Evolutionary conservation across 2,329 filamentous ascomycete genomes (phyloP).

Genomic region (Ascochyta pisi): DNA sequence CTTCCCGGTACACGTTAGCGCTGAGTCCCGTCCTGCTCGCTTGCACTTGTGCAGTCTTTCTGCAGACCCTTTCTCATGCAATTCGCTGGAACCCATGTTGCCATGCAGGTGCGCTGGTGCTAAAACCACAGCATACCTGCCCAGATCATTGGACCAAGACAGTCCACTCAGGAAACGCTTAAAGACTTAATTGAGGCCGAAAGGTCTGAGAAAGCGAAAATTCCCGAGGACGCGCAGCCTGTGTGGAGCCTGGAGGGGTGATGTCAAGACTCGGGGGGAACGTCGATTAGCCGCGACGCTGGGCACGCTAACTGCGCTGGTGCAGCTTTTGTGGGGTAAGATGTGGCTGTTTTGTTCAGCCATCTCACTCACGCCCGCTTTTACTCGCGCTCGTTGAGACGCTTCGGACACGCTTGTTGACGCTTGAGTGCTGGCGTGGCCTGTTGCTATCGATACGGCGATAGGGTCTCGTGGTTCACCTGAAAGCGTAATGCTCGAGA

Average conservation of each 20-base stretch:
- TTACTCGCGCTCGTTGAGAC: slow-evolving; percentile 17
- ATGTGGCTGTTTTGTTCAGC: slow-evolving; percentile 12
- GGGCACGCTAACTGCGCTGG: slow-evolving; percentile 6
- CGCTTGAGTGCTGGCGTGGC: slow-evolving; percentile 14
- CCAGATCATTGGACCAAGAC: slow-evolving; percentile 7
- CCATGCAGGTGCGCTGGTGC: slow-evolving; percentile 2
- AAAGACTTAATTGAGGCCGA: slow-evolving; percentile 1
- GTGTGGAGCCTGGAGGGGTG: slow-evolving; percentile 11
- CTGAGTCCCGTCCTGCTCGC: slow-evolving; percentile 9
- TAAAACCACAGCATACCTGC: slow-evolving; percentile 4
- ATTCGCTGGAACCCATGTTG: slow-evolving; percentile 3
- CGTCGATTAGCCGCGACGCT: slow-evolving; percentile 17
- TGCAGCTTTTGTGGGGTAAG: slow-evolving; percentile 14
- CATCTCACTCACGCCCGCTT: slow-evolving; percentile 14
- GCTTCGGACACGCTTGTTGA: slow-evolving; percentile 16
- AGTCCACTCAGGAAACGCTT: not conserved
- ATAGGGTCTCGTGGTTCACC: slow-evolving; percentile 1
- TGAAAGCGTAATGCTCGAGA: slow-evolving; percentile 8
- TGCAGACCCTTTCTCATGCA: not conserved
- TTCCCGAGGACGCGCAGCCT: slow-evolving; percentile 14
- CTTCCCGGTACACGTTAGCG: slow-evolving; percentile 8
- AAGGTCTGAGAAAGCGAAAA: not conserved
- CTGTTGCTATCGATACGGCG: slow-evolving; percentile 17
- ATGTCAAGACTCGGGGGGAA: slow-evolving; percentile 19
- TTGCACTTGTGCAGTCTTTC: slow-evolving; percentile 12